Evolutionary conservation across 768 basidiomycete genomes (phyloP).

Genomic region (Boletus eberwhitei): DNA sequence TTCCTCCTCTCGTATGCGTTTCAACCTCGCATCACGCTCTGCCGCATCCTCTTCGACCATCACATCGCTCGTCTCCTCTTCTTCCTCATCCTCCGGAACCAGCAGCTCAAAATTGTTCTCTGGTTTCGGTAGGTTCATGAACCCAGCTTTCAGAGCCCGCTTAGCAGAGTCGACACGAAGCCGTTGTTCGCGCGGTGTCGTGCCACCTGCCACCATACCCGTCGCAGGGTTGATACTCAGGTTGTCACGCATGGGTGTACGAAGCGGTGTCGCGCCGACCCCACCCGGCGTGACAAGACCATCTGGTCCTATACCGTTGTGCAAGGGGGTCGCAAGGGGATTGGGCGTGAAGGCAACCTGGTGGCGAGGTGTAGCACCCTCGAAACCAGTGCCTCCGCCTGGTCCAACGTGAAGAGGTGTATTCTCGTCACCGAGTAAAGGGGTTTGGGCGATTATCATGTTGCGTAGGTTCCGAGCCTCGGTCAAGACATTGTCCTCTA

Average conservation of each 20-base stretch:
- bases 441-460: slow-evolving; percentile 90
- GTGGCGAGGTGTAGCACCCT: slow-evolving; percentile 91
- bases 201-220: slow-evolving; percentile 50
- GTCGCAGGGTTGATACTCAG: slow-evolving; percentile 82
- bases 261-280: slow-evolving; percentile 72
- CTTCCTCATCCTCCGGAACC: slow-evolving; percentile 83
- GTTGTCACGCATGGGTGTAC: slow-evolving; percentile 93
- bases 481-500: slow-evolving; percentile 91
- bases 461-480: slow-evolving; percentile 95
- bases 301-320: slow-evolving; percentile 41
- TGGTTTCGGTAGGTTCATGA: slow-evolving; percentile 81
- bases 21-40: slow-evolving; percentile 78
- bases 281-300: slow-evolving; percentile 55
- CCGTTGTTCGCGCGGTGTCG: slow-evolving; percentile 77
- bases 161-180: slow-evolving; percentile 62
- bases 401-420: slow-evolving; percentile 79
- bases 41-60: slow-evolving; percentile 80
- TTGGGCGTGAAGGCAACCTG: slow-evolving; percentile 92
- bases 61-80: slow-evolving; percentile 27
- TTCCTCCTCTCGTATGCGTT: slow-evolving; percentile 67
- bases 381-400: slow-evolving; percentile 87
- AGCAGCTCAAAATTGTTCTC: slow-evolving; percentile 97
- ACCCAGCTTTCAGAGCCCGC: slow-evolving; percentile 74
- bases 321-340: slow-evolving; percentile 85
- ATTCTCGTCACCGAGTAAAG: slow-evolving; percentile 95